A percentile compares a stretch with the other conserved stretches of the same genome.
Conservation (phyloP, 768 basidiomycete genomes). For the Leccinum variicolor region DNA sequence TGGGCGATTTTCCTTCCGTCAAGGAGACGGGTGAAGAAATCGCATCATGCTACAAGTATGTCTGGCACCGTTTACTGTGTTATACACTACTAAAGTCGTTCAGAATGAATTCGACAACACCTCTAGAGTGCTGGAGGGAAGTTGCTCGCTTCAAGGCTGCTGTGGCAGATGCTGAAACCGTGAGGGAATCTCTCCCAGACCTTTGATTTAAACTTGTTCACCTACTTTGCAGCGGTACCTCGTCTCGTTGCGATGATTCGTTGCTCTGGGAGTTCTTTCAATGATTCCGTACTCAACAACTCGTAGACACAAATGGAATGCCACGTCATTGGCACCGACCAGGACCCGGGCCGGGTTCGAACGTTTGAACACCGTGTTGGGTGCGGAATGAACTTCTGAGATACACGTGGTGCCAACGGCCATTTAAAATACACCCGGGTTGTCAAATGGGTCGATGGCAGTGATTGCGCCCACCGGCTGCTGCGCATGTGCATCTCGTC, state of each 20-base stretch:
- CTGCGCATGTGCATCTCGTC: slow-evolving; percentile 14
- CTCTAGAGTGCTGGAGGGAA: slow-evolving; percentile 74
- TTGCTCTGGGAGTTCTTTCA: background rate
- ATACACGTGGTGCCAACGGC: background rate
- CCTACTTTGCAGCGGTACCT: slow-evolving; percentile 52
- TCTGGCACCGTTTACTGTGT: slow-evolving; percentile 1
- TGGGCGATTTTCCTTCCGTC: slow-evolving; percentile 53
- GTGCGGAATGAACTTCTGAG: background rate
- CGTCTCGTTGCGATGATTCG: slow-evolving; percentile 47
- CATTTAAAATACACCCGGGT: background rate
- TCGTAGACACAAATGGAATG: background rate
- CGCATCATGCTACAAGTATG: slow-evolving; percentile 70
- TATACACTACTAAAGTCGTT: background rate
- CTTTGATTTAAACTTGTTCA: slow-evolving; percentile 9
- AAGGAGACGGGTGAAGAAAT: slow-evolving; percentile 58
- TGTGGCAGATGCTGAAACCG: slow-evolving; percentile 68
- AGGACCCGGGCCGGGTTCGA: background rate
- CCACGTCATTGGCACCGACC: background rate
- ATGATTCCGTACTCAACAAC: background rate
- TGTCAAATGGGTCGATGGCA: slow-evolving; percentile 1
- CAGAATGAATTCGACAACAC: slow-evolving; percentile 43
- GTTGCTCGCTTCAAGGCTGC: slow-evolving; percentile 67
- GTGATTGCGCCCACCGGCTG: slow-evolving; percentile 21
- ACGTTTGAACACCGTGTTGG: background rate
- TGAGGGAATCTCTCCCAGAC: slow-evolving; percentile 26